These are phyloP conservation scores for Diospyros lotus DNA, from an alignment of 148 eudicot genomes.

Conservation along the genomic window DNA sequence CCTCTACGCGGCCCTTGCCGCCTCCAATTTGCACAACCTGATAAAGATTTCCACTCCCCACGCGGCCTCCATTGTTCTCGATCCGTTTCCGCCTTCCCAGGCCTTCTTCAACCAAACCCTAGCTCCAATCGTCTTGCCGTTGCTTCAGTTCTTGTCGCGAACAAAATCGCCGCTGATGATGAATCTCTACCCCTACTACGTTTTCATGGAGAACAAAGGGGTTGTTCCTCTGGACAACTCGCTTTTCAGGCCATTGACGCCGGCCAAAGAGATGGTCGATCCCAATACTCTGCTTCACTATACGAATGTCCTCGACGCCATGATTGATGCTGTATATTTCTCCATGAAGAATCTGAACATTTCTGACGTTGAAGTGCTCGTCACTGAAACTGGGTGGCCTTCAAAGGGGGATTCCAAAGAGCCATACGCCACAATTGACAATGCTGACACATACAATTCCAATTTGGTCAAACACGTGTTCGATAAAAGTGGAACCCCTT, in stretches of 20 bases:
- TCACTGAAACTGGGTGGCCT: constrained; percentile 96
- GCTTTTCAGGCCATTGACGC: constrained; percentile 82
- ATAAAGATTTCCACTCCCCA: constrained; percentile 69
- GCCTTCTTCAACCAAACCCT: constrained; percentile 66
- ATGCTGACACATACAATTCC: constrained; percentile 79
- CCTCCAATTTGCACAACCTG: constrained; percentile 29
- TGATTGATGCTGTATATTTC: constrained; percentile 82
- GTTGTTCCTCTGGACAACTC: constrained; percentile 86
- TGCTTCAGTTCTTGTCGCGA: constrained; percentile 67
- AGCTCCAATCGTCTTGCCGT: constrained; percentile 27
- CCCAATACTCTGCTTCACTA: constrained; percentile 89
- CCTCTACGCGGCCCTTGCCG: constrained; percentile 24
- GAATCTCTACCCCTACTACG: constrained; percentile 92
- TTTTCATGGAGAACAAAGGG: constrained; percentile 88
- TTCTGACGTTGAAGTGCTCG: constrained; percentile 67
- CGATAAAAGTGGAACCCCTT: constrained; percentile 66
- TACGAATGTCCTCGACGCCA: constrained; percentile 87
- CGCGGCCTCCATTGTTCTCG: constrained; percentile 53
- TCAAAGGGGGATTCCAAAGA: constrained; percentile 85
- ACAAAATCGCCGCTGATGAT: constrained; percentile 82
- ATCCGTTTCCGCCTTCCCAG: constrained; percentile 81
- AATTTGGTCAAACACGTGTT: constrained; percentile 75
- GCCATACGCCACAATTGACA: constrained; percentile 73
- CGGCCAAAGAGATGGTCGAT: constrained; percentile 95
- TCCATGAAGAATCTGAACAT: constrained; percentile 81